Evolutionary conservation across 2,329 filamentous ascomycete genomes (phyloP), one percentile per base, ranked within the genome.

Genomic region (Penicillium oxalicum): DNA sequence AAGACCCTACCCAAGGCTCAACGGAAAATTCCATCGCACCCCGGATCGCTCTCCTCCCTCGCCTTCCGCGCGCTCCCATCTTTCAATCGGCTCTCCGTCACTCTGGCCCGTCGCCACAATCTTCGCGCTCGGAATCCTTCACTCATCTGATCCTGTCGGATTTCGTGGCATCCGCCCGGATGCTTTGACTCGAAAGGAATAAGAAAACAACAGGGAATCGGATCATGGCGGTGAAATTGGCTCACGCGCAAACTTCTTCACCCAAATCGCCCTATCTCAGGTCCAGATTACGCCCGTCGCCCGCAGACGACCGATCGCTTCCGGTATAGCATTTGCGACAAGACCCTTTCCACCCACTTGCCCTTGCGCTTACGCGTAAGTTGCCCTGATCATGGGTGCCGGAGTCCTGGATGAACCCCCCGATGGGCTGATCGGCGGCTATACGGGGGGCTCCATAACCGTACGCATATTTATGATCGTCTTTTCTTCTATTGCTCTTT

Each of bases 401-500:
- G 34, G 45, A 13, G 48, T 34, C 13, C 52, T 67, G 8, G 57
- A 54, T 1, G 41, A 55, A 24, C 44, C 57, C 9, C 64, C 64
- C 9, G 59, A 64, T 47, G 64, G 63, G 36, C 57, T 65, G 37
- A 52, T 64, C 36, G 56, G 54, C 26, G 61, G 63, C 12, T 64
- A 62, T 40, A 54, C 57, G 32, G 62, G 58, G 18, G 29, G 52
- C 25, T 58, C 48, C 35, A 9, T 56, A 4, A 49, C 56, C 24
- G 52, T 65, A 39, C 59, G 60, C 48, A 61, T 61, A 5, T 45
- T 64, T 27, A 61, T 67, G 56, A 61, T 63, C 25, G 62, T 64
- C 9, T 67, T 69, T 51, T 62, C 57, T 28, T 57, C 63, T n/a
- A 70, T 80, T 24, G 66, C 70, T 9, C 50, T 65, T 11, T 72